These are phyloP conservation scores for Zea mays DNA, from an alignment of 176 grass and related monocot genomes.

Conservation along the genomic window DNA sequence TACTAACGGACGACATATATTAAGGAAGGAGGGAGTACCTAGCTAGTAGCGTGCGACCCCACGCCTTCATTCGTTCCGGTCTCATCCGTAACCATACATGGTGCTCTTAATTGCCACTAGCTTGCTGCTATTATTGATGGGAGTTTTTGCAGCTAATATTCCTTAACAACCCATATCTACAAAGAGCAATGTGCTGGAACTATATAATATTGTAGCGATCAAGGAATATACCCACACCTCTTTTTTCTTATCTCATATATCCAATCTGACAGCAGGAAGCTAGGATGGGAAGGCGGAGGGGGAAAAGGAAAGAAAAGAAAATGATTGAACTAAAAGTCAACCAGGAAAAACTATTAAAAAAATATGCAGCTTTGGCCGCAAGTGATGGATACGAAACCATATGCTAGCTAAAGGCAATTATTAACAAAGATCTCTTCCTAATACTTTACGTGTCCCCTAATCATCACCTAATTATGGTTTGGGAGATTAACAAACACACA, in stretches of 20 bases:
- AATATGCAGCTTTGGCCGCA: slow-evolving; percentile 20
- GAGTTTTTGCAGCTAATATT: neutral
- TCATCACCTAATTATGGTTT: slow-evolving; percentile 57
- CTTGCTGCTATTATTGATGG: neutral
- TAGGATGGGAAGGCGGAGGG: neutral
- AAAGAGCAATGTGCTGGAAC: neutral
- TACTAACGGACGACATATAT: no score
- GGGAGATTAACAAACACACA: slow-evolving; percentile 37
- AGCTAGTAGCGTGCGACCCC: no score
- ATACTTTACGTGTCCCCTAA: slow-evolving; percentile 45
- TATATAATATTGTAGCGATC: slow-evolving; percentile 8
- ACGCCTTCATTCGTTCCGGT: neutral
- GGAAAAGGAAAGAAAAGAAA: slow-evolving; percentile 8
- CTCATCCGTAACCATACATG: neutral
- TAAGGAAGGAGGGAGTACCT: no score
- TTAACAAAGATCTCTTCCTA: slow-evolving; percentile 47
- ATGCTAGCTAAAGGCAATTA: slow-evolving; percentile 38
- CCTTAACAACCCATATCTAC: neutral
- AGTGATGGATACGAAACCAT: slow-evolving; percentile 24
- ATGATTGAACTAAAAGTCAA: slow-evolving; percentile 40
- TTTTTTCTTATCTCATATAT: slow-evolving; percentile 4
- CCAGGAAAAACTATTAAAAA: slow-evolving; percentile 21
- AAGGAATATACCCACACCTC: slow-evolving; percentile 23
- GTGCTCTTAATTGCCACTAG: neutral
- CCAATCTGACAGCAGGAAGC: slow-evolving; percentile 6